A percentile compares a stretch with the other conserved stretches of the same genome.
phyloP scores from a whole-genome alignment of 208 protist species.

The Leishmania guyanensis region DNA sequence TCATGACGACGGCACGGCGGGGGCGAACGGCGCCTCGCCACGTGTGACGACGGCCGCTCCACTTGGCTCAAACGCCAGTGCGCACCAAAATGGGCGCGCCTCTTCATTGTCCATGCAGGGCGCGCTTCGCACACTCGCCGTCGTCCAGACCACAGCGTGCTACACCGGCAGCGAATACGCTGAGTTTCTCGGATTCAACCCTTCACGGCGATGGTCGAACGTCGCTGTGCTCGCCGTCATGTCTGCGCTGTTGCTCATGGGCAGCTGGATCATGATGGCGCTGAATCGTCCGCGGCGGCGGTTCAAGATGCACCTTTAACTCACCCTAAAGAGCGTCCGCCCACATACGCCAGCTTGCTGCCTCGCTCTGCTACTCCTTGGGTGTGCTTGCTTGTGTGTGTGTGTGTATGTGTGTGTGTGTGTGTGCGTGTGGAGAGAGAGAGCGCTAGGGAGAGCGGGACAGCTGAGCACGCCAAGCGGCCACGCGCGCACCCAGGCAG shows the following conservation, averaged over 20 bases:
- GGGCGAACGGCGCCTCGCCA: neutral
- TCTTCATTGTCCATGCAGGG: neutral
- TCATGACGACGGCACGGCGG: neutral
- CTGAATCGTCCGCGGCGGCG: conserved; percentile 29
- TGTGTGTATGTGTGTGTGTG: neutral
- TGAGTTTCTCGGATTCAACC: conserved; percentile 53
- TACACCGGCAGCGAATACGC: conserved; percentile 64
- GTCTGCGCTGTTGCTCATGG: conserved; percentile 38
- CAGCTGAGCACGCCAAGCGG: too few relatives aligned
- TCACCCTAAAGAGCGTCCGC: neutral
- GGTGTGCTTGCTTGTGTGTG: neutral
- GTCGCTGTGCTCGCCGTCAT: conserved; percentile 44
- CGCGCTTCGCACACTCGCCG: neutral
- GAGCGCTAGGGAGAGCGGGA: too few relatives aligned
- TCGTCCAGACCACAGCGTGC: conserved; percentile 21
- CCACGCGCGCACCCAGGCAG: too few relatives aligned
- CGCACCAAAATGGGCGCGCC: neutral
- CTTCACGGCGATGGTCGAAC: conserved; percentile 44
- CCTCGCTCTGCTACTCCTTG: neutral
- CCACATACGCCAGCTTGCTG: neutral
- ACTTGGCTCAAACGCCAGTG: neutral
- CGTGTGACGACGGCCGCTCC: neutral
- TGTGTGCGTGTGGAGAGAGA: too few relatives aligned
- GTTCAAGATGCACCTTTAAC: conserved; percentile 2
- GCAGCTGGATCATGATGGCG: conserved; percentile 46